Base-by-base conservation (phyloP, 805 yeast species). In the Saturnispora gosingensis region DNA sequence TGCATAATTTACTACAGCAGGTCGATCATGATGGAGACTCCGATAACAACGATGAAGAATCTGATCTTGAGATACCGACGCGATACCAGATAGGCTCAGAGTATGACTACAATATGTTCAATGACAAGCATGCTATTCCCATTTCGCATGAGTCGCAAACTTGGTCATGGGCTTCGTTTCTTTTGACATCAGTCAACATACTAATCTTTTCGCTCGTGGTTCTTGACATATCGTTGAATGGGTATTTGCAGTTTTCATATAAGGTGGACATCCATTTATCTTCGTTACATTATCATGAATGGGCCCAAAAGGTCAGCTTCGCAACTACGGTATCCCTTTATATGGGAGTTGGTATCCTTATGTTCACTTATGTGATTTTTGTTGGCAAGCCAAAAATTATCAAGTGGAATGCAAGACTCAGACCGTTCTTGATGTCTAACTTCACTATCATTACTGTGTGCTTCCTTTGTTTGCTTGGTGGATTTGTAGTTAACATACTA, bases 321-420 rank as follows among this genome's bases (percentile, higher is more conserved):
- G 34, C 34, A 9, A 27, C 47, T 2, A 34, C 43, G 7, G n/a
- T 34, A 3, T 7, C 28, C 13, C 15, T 49, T 11, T 49, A 49
- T 28, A 11, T 16, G 9, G 35, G 44, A 11, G 18, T 43, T 11
- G 35, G 38, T 10, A 22, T 43, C 4, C 28, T 43, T 5, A 25
- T 49, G 32, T 8, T 25, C 13, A 43, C 36, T 10, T 49, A 49
- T 18, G 24, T 35, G 13, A 20, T 44, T 3, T 49, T 44, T 18
- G 27, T 49, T n/a, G 51, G 51, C 10, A 42, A 38, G 10, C 49
- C 49, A 27, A 46, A 34, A 16, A 48, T 8, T 3, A 24, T 43
- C 9, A 9, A 36, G 13, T 48, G 36, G 30, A 48, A 40, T 15
- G 20, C 27, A 10, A 42, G 38, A 25, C 32, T 48, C 11, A 24